Conservation (phyloP, 2,329 filamentous ascomycete species). For the Apiospora kogelbergensis region DNA sequence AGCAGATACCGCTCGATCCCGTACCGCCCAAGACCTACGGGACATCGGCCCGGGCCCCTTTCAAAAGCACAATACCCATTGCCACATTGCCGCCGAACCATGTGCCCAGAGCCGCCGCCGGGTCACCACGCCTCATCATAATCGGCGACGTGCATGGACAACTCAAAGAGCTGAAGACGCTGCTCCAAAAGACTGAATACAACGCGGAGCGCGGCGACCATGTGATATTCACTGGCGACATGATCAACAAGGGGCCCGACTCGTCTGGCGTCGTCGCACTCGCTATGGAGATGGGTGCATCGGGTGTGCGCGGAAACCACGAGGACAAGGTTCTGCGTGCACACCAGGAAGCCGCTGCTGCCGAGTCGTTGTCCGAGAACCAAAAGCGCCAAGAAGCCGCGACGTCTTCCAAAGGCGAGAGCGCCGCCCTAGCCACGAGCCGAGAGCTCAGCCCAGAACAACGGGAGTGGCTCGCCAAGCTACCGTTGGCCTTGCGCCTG, state of each 20-base stretch:
- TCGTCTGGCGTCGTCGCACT: conserved; percentile 75
- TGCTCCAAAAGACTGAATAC: conserved; percentile 63
- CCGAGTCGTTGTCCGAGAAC: conserved; percentile 13
- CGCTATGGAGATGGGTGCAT: conserved; percentile 71
- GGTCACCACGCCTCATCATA: conserved; percentile 67
- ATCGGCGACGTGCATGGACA: conserved; percentile 95
- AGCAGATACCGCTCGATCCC: conserved; percentile 4
- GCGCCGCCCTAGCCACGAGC: conserved; percentile 52
- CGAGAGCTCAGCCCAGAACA: conserved; percentile 57
- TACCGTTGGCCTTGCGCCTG: conserved; percentile 76
- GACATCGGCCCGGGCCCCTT: conserved; percentile 25
- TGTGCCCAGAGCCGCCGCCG: conserved; percentile 23
- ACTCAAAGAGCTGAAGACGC: conserved; percentile 60
- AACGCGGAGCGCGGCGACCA: conserved; percentile 69
- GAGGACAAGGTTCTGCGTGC: conserved; percentile 82
- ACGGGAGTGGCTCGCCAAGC: conserved; percentile 65
- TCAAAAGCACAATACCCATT: conserved; percentile 26
- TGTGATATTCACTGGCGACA: conserved; percentile 73
- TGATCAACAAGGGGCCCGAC: conserved; percentile 85
- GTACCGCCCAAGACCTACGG: conserved; percentile 14
- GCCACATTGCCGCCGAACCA: conserved; percentile 30
- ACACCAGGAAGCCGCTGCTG: conserved; percentile 40
- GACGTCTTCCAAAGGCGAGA: conserved; percentile 32
- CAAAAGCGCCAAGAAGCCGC: conserved; percentile 27
- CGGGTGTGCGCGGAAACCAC: conserved; percentile 87